Percentiles rank a stretch among this genome's conserved stretches.
These are phyloP conservation scores for Cercospora sesami DNA, from an alignment of 2,329 filamentous ascomycete genomes.

Conservation along the genomic window DNA sequence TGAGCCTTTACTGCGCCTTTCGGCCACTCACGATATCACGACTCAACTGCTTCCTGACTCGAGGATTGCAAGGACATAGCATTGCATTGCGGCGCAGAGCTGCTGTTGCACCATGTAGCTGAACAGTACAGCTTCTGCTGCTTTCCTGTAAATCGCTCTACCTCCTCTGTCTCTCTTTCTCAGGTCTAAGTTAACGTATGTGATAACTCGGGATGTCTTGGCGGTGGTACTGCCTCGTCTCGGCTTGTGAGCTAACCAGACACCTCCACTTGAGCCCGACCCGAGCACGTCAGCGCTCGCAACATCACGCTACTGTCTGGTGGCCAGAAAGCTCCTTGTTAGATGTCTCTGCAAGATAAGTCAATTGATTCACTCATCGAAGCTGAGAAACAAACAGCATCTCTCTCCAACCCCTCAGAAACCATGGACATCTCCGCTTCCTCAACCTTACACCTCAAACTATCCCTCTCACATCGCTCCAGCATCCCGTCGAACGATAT, in stretches of 20 bases:
- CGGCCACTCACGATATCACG: conserved; percentile 13
- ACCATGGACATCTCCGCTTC: conserved; percentile 6
- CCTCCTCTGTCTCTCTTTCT: background rate
- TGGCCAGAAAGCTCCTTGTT: background rate
- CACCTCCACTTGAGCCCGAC: background rate
- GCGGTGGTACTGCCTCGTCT: background rate
- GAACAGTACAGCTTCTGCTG: conserved; percentile 4
- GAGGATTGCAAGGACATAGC: conserved; percentile 4
- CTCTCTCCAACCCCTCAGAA: background rate
- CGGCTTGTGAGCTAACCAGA: background rate
- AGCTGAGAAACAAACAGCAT: background rate
- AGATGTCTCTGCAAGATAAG: background rate
- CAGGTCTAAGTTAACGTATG: background rate
- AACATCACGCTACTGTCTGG: background rate
- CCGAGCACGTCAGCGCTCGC: conserved; percentile 7
- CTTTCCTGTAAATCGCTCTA: background rate
- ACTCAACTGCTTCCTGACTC: conserved; percentile 4
- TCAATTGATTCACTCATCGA: background rate
- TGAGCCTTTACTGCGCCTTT: background rate
- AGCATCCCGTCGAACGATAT: background rate
- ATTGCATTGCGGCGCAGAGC: conserved; percentile 9
- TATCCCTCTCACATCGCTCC: background rate
- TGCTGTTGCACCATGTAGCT: conserved; percentile 3
- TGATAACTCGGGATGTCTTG: background rate
- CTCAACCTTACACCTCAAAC: background rate